phyloP scores from a whole-genome alignment of 208 protist genomes.

The Trichomonas tenax region DNA sequence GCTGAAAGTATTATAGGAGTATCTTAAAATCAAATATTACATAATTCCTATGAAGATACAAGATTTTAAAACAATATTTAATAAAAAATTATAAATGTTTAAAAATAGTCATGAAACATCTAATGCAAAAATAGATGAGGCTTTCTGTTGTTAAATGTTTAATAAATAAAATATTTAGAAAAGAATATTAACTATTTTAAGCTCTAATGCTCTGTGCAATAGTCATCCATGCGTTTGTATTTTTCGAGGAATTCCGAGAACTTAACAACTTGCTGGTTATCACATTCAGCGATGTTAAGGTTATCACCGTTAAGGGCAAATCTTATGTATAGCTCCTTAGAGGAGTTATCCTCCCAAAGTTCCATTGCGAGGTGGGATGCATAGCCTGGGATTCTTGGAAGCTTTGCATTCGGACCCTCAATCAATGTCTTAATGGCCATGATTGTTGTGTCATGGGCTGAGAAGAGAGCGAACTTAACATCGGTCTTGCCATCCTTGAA shows the following conservation, averaged over 20 bases:
- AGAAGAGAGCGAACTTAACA: background rate
- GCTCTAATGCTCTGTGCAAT: background rate
- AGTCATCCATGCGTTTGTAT: background rate
- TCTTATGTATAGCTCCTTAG: background rate
- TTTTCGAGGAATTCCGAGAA: background rate
- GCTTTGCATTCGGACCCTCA: background rate
- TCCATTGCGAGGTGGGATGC: background rate
- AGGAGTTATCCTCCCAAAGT: background rate
- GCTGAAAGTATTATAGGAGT: too few relatives aligned
- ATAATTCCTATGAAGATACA: too few relatives aligned
- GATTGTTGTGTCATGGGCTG: background rate
- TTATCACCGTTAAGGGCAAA: background rate
- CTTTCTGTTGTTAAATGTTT: too few relatives aligned
- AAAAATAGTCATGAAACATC: too few relatives aligned
- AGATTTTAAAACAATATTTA: too few relatives aligned
- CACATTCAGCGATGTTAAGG: background rate
- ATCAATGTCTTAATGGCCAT: background rate
- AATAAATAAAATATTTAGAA: too few relatives aligned
- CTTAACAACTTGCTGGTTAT: background rate
- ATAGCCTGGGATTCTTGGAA: background rate
- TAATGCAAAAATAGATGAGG: too few relatives aligned
- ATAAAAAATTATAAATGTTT: too few relatives aligned
- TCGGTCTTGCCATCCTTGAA: too few relatives aligned
- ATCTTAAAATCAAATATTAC: too few relatives aligned
- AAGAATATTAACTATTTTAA: too few relatives aligned